These are phyloP conservation scores for Prototheca cutis DNA, from an alignment of 163 green algal genomes.

Conservation along the genomic window DNA sequence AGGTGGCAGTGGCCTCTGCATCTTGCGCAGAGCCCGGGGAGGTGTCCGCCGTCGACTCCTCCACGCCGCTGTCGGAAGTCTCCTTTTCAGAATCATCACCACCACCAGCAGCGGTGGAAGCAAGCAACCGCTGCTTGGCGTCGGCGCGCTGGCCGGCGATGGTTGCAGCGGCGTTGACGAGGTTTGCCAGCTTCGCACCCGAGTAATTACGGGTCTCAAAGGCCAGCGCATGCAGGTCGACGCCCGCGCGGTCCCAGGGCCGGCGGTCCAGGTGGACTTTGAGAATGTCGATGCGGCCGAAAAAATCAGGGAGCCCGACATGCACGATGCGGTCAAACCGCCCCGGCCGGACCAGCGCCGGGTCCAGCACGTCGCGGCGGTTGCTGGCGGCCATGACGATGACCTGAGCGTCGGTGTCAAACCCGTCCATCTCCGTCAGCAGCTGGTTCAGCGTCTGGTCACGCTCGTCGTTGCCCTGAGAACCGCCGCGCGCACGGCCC, in stretches of 20 bases:
- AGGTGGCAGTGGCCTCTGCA: no score
- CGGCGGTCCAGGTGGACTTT: conserved; percentile 40
- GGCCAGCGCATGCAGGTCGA: conserved; percentile 46
- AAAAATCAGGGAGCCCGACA: conserved; percentile 66
- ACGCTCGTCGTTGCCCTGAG: conserved; percentile 84
- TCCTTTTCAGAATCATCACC: no score
- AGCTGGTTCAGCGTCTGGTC: conserved; percentile 98
- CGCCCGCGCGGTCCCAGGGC: conserved; percentile 13
- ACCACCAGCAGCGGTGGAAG: no score
- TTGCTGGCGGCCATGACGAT: conserved; percentile 34
- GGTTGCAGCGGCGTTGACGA: conserved; percentile 61
- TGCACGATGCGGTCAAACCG: conserved; percentile 69
- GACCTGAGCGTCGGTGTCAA: conserved; percentile 51
- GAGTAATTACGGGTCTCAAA: conserved; percentile 36
- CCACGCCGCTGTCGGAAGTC: no score
- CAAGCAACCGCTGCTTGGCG: no score
- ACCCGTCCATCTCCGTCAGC: conserved; percentile 95
- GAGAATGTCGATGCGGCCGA: conserved; percentile 76
- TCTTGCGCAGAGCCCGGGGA: no score
- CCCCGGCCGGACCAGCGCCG: conserved; percentile 58
- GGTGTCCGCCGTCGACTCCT: no score
- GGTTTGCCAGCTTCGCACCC: conserved; percentile 54
- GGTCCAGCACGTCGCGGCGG: conserved; percentile 60
- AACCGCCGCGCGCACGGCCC: conserved; percentile 61
- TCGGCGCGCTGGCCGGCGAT: conserved; percentile 30